Percentiles rank a stretch among this genome's conserved stretches.
Evolutionary conservation across 768 basidiomycete genomes (phyloP).

Genomic region (Leccinum subgranulosum): DNA sequence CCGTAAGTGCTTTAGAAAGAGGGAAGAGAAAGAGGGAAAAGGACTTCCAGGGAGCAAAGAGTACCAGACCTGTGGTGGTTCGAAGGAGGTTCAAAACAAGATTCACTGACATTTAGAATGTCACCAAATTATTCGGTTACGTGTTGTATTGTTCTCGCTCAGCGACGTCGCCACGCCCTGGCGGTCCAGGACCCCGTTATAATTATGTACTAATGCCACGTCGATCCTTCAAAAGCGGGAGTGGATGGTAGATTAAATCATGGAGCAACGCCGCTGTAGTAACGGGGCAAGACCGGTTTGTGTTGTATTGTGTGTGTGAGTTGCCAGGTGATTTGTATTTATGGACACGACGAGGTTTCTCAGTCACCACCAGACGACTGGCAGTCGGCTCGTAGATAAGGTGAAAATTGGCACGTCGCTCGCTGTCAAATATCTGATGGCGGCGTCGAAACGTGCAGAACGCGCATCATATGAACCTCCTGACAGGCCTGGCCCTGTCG

Average conservation of each 20-base stretch:
- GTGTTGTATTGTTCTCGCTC: background rate
- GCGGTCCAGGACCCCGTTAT: background rate
- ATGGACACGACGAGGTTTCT: background rate
- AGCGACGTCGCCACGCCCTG: background rate
- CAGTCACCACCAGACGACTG: background rate
- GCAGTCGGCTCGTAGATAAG: background rate
- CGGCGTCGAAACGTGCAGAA: background rate
- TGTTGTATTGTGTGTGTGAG: background rate
- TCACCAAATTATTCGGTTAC: background rate
- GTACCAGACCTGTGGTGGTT: constrained; percentile 1
- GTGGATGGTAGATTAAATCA: background rate
- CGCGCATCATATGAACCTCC: background rate
- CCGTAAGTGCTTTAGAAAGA: background rate
- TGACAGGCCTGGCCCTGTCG: background rate
- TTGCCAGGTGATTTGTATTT: background rate
- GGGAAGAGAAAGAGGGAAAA: background rate
- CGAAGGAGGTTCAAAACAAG: background rate
- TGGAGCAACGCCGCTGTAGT: too few relatives aligned
- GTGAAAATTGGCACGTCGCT: background rate
- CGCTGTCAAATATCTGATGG: background rate
- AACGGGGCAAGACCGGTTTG: background rate
- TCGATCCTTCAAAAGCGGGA: background rate
- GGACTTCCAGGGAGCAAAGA: constrained; percentile 3
- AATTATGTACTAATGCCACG: constrained; percentile 7
- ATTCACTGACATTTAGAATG: background rate